Percentiles rank a stretch among this genome's conserved stretches.
phyloP scores from a whole-genome alignment of 805 yeast species.

The Teunomyces lycoperdinae region DNA sequence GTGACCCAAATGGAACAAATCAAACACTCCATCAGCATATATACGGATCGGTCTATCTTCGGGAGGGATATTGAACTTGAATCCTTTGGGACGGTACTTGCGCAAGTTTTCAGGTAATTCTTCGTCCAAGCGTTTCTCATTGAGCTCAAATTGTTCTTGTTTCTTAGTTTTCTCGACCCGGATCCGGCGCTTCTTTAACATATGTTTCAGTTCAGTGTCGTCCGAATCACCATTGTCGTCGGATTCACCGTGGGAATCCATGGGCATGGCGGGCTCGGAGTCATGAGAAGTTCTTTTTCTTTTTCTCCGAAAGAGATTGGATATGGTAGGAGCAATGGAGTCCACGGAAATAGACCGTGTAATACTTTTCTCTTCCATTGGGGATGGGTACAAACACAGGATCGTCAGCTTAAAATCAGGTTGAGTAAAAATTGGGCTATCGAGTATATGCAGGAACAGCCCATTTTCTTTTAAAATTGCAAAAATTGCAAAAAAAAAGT shows the following conservation, averaged over 20 bases:
- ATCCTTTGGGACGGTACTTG: slow-evolving; percentile 79
- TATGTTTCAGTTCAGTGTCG: slow-evolving; percentile 11
- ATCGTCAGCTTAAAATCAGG: background rate
- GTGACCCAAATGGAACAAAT: slow-evolving; percentile 93
- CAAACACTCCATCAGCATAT: slow-evolving; percentile 99
- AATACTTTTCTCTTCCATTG: slow-evolving; percentile 11
- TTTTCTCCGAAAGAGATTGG: slow-evolving; percentile 27
- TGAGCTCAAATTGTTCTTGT: slow-evolving; percentile 34
- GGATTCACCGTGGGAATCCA: slow-evolving; percentile 14
- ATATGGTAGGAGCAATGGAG: slow-evolving; percentile 35
- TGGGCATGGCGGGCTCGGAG: slow-evolving; percentile 14
- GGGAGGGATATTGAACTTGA: slow-evolving; percentile 77
- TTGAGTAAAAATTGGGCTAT: background rate
- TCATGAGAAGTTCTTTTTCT: slow-evolving; percentile 10
- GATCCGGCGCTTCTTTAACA: slow-evolving; percentile 18
- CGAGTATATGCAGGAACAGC: background rate
- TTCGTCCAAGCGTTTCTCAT: slow-evolving; percentile 61
- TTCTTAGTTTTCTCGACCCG: slow-evolving; percentile 25
- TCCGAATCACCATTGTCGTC: slow-evolving; percentile 8
- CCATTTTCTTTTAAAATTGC: no score
- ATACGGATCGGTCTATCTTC: slow-evolving; percentile 80
- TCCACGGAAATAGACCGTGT: slow-evolving; percentile 40
- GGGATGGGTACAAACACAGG: slow-evolving; percentile 1
- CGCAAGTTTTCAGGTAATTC: slow-evolving; percentile 67
- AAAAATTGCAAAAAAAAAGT: no score